These are phyloP conservation scores for Trypanosoma platydactyli DNA, from an alignment of 208 protist genomes.

Conservation along the genomic window DNA sequence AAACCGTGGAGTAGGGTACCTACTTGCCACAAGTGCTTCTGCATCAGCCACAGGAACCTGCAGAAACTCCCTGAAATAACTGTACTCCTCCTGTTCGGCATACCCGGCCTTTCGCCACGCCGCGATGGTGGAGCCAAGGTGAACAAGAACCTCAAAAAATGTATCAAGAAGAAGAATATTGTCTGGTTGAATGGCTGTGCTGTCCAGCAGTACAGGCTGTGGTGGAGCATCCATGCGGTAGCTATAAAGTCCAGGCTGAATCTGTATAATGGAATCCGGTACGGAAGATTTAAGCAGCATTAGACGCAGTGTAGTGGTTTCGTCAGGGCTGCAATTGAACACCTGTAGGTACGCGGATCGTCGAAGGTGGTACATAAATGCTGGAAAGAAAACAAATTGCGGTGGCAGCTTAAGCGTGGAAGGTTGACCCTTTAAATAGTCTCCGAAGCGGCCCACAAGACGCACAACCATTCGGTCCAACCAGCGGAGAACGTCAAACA, in stretches of 20 bases:
- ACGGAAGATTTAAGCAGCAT: slow-evolving; percentile 95
- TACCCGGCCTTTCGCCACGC: slow-evolving; percentile 94
- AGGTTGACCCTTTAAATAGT: slow-evolving; percentile 92
- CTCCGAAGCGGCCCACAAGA: slow-evolving; percentile 95
- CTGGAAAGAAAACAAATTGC: slow-evolving; percentile 97
- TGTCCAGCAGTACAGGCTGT: slow-evolving; percentile 92
- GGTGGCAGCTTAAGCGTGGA: slow-evolving; percentile 86
- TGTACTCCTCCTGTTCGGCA: slow-evolving; percentile 93
- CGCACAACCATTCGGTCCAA: slow-evolving; percentile 98
- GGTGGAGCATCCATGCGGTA: slow-evolving; percentile 94
- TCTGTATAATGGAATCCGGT: slow-evolving; percentile 96
- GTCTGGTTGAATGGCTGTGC: slow-evolving; percentile 85
- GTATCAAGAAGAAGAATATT: slow-evolving; percentile 98
- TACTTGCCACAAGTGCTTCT: slow-evolving; percentile 79
- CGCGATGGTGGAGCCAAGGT: slow-evolving; percentile 95
- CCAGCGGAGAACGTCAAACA: slow-evolving; percentile 98
- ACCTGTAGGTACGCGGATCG: slow-evolving; percentile 96
- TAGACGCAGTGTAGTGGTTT: slow-evolving; percentile 97
- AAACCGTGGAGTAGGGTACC: slow-evolving; percentile 95
- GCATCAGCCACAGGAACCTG: slow-evolving; percentile 93
- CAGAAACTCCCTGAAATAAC: slow-evolving; percentile 95
- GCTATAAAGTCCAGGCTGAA: slow-evolving; percentile 97
- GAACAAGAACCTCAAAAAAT: slow-evolving; percentile 99
- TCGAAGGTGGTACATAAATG: slow-evolving; percentile 99
- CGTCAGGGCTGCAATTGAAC: slow-evolving; percentile 98